Conservation (phyloP, 305 asterid species). For the Fraxinus velutina region DNA sequence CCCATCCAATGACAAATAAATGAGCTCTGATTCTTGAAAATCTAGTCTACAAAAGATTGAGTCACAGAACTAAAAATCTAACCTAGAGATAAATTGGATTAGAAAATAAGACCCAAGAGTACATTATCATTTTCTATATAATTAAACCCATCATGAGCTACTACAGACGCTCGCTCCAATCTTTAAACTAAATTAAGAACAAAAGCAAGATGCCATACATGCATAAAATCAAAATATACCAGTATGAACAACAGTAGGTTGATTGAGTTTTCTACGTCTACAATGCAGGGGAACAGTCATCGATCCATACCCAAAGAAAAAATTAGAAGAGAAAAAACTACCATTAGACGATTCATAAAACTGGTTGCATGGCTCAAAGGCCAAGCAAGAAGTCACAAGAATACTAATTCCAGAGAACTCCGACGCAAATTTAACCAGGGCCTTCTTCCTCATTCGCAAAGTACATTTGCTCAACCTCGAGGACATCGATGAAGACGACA, state of each 20-base stretch:
- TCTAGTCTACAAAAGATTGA: neutral
- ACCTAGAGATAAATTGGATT: neutral
- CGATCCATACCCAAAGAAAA: constrained; percentile 43
- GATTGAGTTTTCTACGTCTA: constrained; percentile 35
- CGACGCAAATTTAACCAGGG: constrained; percentile 30
- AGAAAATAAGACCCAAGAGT: neutral
- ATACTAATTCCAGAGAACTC: constrained; percentile 32
- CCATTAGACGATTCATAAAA: constrained; percentile 32
- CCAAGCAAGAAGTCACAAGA: constrained; percentile 46
- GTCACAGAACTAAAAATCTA: neutral
- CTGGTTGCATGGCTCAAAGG: constrained; percentile 52
- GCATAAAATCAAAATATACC: constrained; percentile 33
- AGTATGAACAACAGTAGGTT: constrained; percentile 32
- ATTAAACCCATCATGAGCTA: constrained; percentile 2
- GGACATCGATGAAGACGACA: constrained; percentile 20
- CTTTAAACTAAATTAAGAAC: constrained; percentile 12
- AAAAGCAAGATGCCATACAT: neutral
- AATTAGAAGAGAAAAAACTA: constrained; percentile 30
- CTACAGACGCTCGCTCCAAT: neutral
- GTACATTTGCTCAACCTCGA: neutral
- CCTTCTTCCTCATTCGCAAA: constrained; percentile 46
- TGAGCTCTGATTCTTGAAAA: constrained; percentile 14
- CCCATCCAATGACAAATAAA: constrained; percentile 10
- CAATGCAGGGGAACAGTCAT: constrained; percentile 33
- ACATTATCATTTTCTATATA: neutral